phyloP scores from a whole-genome alignment of 2,329 filamentous ascomycete species.

The Exophiala oligosperma region DNA sequence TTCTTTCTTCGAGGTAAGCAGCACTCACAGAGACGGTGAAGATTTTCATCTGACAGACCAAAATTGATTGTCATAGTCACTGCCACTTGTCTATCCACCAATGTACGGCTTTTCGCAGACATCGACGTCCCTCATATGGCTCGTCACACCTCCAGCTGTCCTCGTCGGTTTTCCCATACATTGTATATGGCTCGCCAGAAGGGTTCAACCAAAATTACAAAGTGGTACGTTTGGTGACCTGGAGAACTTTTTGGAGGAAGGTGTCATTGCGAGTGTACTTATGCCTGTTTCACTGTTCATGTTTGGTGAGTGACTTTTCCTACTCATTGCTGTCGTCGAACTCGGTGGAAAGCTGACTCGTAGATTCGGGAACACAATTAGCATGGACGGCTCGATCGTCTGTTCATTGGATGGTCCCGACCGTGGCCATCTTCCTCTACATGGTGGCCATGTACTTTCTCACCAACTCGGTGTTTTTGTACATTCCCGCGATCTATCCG shows the following conservation, averaged over 20 bases:
- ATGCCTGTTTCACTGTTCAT: conserved; percentile 52
- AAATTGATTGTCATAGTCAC: conserved; percentile 29
- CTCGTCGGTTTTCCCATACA: conserved; percentile 34
- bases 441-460: conserved; percentile 23
- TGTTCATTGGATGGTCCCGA: conserved; percentile 39
- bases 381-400: conserved; percentile 56
- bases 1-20: conserved; percentile 58
- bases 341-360: neutral
- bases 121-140: conserved; percentile 30
- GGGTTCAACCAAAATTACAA: conserved; percentile 1
- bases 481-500: conserved; percentile 38
- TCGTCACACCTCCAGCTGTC: conserved; percentile 24
- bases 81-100: conserved; percentile 42
- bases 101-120: conserved; percentile 8
- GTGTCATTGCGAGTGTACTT: conserved; percentile 35
- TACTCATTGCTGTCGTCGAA: neutral
- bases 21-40: conserved; percentile 34
- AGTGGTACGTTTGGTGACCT: neutral
- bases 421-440: conserved; percentile 43
- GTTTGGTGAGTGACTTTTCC: conserved; percentile 24
- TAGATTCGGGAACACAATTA: conserved; percentile 31
- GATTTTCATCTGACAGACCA: conserved; percentile 49
- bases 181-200: conserved; percentile 29
- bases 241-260: conserved; percentile 3
- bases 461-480: conserved; percentile 34